Evolutionary conservation across 805 yeast genomes (phyloP).

Genomic region (Wickerhamomyces xylosicus): DNA sequence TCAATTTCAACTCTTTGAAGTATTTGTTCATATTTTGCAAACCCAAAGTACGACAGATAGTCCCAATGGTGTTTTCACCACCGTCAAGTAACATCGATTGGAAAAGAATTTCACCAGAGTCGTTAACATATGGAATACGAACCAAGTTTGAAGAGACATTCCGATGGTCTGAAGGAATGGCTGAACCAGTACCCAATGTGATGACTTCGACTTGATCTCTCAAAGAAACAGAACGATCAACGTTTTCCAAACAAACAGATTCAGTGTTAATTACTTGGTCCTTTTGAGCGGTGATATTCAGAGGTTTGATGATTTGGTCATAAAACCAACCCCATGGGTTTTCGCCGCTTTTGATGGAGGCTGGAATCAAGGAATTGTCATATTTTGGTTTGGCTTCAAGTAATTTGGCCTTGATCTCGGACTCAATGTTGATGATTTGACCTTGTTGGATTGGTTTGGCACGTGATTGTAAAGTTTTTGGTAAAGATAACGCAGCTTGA

Average conservation of each 20-base stretch:
- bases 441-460: conserved; percentile 14
- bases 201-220: conserved; percentile 53
- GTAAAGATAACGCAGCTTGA: conserved; percentile 19
- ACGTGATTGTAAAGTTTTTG: conserved; percentile 16
- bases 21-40: conserved; percentile 30
- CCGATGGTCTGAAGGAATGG: conserved; percentile 74
- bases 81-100: conserved; percentile 68
- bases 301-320: conserved; percentile 18
- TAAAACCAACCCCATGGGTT: conserved; percentile 19
- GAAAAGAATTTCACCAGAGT: conserved; percentile 16
- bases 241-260: conserved; percentile 14
- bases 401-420: conserved; percentile 5
- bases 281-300: conserved; percentile 9
- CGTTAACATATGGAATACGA: conserved; percentile 44
- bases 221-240: conserved; percentile 13
- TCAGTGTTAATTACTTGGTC: conserved; percentile 2
- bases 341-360: conserved; percentile 3
- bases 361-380: conserved; percentile 6
- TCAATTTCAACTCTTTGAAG: conserved; percentile 49
- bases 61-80: conserved; percentile 88
- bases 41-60: conserved; percentile 53
- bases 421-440: conserved; percentile 12
- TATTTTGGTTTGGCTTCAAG: conserved; percentile 5
- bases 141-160: conserved; percentile 79
- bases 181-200: conserved; percentile 89